These are phyloP conservation scores for Amanita pseudoporphyria DNA, from an alignment of 768 basidiomycete genomes.

Conservation along the genomic window DNA sequence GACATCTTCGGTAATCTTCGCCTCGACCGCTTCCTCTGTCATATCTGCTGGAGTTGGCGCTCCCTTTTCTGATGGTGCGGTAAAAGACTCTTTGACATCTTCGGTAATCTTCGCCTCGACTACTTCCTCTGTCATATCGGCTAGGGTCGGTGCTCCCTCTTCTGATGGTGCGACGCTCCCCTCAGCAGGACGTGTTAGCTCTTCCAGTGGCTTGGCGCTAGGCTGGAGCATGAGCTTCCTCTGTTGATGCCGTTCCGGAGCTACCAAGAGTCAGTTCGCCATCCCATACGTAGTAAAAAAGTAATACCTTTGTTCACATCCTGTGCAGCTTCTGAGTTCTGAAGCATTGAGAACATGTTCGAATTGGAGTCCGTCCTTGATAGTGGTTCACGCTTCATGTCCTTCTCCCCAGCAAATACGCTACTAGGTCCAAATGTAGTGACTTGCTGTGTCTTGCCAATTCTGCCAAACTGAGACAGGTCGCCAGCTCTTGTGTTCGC, in stretches of 20 bases:
- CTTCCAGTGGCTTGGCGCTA: constrained; percentile 58
- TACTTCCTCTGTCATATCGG: too few species aligned
- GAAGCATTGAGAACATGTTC: constrained; percentile 87
- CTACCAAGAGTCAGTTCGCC: constrained; percentile 16
- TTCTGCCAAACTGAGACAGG: constrained; percentile 82
- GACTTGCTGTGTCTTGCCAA: constrained; percentile 54
- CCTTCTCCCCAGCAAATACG: constrained; percentile 72
- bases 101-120: too few species aligned
- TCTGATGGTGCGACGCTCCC: too few species aligned
- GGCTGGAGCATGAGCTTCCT: constrained; percentile 69
- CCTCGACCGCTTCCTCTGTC: too few species aligned
- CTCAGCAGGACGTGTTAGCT: constrained; percentile 37
- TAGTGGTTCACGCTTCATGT: constrained; percentile 59
- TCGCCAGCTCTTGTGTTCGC: constrained; percentile 76
- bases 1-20: too few species aligned
- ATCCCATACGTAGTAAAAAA: neutral
- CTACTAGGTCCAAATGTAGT: constrained; percentile 73
- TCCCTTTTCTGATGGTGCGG: too few species aligned
- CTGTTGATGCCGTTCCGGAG: constrained; percentile 47
- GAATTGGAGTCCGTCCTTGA: constrained; percentile 70
- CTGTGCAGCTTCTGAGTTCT: constrained; percentile 46
- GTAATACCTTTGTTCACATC: constrained; percentile 43
- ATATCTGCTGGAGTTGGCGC: too few species aligned
- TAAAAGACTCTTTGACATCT: too few species aligned
- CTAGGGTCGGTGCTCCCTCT: too few species aligned